Conservation (phyloP, 768 basidiomycete genomes). For the Panaeolus papilionaceus region DNA sequence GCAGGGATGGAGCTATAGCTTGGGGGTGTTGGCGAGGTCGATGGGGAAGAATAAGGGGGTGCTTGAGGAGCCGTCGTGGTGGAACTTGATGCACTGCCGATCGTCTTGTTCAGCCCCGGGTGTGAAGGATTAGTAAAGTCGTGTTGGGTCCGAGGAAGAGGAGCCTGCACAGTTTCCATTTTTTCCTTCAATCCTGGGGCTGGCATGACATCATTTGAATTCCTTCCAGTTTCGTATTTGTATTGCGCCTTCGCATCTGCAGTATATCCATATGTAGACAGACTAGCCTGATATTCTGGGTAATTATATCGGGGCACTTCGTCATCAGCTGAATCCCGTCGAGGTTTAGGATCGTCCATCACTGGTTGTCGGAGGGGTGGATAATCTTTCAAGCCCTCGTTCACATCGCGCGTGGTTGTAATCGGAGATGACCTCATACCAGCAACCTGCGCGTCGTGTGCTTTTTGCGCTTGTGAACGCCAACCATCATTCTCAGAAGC, state of each 20-base stretch:
- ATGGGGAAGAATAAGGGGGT: not conserved
- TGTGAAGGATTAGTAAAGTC: not conserved
- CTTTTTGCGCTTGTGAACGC: not conserved
- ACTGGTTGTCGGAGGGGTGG: not conserved
- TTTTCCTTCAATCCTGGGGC: not conserved
- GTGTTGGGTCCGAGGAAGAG: not conserved
- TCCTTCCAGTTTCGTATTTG: not conserved
- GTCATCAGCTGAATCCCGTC: not conserved
- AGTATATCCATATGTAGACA: not conserved
- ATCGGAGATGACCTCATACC: not conserved
- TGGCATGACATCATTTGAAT: not conserved
- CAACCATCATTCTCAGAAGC: not conserved
- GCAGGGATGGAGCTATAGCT: not conserved
- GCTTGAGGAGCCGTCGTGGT: not conserved
- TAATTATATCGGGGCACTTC: not conserved
- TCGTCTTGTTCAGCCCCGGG: not conserved
- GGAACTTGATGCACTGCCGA: not conserved
- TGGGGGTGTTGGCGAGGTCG: constrained; percentile 4
- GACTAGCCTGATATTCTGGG: not conserved
- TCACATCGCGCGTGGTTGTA: not conserved
- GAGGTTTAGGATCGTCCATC: not conserved
- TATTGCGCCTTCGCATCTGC: not conserved
- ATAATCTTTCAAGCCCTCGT: not conserved
- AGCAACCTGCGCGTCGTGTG: not conserved
- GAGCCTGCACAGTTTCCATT: not conserved